Evolutionary conservation across 2,329 filamentous ascomycete genomes (phyloP), one percentile per base, ranked within the genome.

Genomic region (Trichophyton mentagrophytes): DNA sequence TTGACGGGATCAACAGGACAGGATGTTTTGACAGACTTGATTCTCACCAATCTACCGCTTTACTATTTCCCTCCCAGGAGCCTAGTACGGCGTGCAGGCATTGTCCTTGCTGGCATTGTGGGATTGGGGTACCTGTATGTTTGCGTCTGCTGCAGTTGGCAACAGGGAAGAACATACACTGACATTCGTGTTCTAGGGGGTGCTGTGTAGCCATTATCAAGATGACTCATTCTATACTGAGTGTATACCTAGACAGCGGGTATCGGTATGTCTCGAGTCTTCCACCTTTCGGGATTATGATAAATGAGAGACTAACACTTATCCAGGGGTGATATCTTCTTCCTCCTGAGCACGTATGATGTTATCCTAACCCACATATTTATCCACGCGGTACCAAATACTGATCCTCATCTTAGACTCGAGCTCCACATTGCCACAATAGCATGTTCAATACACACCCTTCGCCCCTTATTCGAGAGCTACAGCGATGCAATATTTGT

Each of bases 71-170:
- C 57, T 51, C 57, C 36, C 9, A 59, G 51, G 13, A 15, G 51
- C 3, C 51, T 55, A 33, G n/a, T 72, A 64, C 65, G 66, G n/a
- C 69, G 69, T 13, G 71, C 70, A 1, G 69, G 72, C 20, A 22
- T 77, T 0, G 76, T 77, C 22, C 65, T 79, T 9, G 71, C 77
- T 22, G 67, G 64, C 0, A 73, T 79, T 59, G 66, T 78, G 3
- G 73, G 74, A 56, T 66, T 78, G 20, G 77, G 76, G 33, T 77
- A 77, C 61, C 66, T 76, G 73, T 75, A 64, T 36, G 71, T 65
- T 3, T 20, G 33, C 33, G 3, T 11, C 17, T 5, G 13, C 11
- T n/a, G n/a, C 15, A 9, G 38, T 22, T 11, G 38, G n/a, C 22
- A 25, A 55, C 6, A 20, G n/a, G 13, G 36, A 13, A 58, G 30